phyloP scores from a whole-genome alignment of 2,329 filamentous ascomycete species.

The Colletotrichum trifolii region DNA sequence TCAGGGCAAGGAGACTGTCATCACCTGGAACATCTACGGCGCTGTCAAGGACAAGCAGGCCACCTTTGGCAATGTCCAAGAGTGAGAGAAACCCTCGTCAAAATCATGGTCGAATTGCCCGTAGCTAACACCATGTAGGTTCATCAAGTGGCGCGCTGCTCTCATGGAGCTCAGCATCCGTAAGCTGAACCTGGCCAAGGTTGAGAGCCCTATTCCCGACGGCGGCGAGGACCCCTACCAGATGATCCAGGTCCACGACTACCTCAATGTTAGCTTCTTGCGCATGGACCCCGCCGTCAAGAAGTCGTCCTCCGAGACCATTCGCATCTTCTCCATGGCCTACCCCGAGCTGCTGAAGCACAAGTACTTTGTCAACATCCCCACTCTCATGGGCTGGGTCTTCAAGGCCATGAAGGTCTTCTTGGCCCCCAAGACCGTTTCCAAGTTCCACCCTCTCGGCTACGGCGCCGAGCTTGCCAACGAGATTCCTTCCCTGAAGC shows the following conservation, averaged over 20 bases:
- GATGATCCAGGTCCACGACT: conserved; percentile 94
- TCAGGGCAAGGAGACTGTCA: conserved; percentile 69
- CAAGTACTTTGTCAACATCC: conserved; percentile 98
- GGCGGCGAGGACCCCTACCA: conserved; percentile 85
- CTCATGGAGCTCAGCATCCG: conserved; percentile 89
- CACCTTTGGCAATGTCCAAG: conserved; percentile 84
- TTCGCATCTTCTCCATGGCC: conserved; percentile 81
- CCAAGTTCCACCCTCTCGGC: conserved; percentile 82
- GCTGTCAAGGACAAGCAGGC: conserved; percentile 83
- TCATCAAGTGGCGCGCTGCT: conserved; percentile 88
- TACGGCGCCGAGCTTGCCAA: conserved; percentile 77
- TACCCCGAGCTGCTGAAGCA: conserved; percentile 87
- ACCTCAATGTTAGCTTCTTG: conserved; percentile 87
- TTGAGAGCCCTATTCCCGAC: conserved; percentile 77
- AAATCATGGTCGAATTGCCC: neutral
- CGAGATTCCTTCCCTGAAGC: conserved; percentile 68
- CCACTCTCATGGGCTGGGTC: conserved; percentile 89
- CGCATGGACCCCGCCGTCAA: conserved; percentile 82
- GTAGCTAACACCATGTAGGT: conserved; percentile 61
- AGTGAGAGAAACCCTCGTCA: conserved; percentile 64
- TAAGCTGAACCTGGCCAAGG: conserved; percentile 76
- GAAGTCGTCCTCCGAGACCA: conserved; percentile 71
- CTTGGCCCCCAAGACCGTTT: conserved; percentile 77
- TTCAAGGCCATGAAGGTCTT: conserved; percentile 81
- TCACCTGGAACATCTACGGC: conserved; percentile 95